A percentile compares a stretch with the other conserved stretches of the same genome.
Evolutionary conservation across 345 rosid species (phyloP).

Genomic region (Ailanthus altissimus): DNA sequence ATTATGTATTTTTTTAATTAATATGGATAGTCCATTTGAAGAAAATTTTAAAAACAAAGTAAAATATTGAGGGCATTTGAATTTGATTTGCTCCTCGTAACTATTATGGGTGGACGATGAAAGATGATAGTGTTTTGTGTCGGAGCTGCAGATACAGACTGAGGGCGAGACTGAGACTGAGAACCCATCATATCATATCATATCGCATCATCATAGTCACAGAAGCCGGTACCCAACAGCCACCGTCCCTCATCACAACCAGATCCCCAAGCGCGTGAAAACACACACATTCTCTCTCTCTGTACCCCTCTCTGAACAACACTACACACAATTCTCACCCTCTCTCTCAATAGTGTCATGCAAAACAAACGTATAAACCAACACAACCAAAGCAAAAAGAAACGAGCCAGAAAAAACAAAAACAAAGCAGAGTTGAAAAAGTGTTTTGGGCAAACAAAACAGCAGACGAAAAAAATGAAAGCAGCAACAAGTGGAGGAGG

Average conservation of each 20-base stretch:
- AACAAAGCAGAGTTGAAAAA: not conserved
- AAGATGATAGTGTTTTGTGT: too few relatives aligned
- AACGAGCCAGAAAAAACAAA: too few relatives aligned
- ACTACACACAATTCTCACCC: constrained; percentile 17
- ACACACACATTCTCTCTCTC: not conserved
- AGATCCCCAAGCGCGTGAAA: not conserved
- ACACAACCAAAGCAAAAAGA: not conserved
- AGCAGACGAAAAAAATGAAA: not conserved
- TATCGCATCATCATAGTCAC: too few relatives aligned
- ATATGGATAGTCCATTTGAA: too few relatives aligned
- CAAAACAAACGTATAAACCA: constrained; percentile 28
- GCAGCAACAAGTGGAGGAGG: not conserved
- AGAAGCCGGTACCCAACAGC: not conserved
- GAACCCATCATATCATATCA: not conserved
- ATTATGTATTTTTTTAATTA: too few relatives aligned
- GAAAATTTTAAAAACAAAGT: too few relatives aligned
- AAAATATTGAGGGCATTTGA: too few relatives aligned
- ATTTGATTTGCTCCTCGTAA: too few relatives aligned
- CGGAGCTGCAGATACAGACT: too few relatives aligned
- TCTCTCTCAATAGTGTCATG: constrained; percentile 20
- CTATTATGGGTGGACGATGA: too few relatives aligned
- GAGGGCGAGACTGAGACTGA: not conserved
- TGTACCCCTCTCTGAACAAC: not conserved
- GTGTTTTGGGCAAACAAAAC: not conserved
- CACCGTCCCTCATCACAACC: not conserved